Evolutionary conservation across 306 rosid genomes (phyloP).

Genomic region (Vigna unguiculata): DNA sequence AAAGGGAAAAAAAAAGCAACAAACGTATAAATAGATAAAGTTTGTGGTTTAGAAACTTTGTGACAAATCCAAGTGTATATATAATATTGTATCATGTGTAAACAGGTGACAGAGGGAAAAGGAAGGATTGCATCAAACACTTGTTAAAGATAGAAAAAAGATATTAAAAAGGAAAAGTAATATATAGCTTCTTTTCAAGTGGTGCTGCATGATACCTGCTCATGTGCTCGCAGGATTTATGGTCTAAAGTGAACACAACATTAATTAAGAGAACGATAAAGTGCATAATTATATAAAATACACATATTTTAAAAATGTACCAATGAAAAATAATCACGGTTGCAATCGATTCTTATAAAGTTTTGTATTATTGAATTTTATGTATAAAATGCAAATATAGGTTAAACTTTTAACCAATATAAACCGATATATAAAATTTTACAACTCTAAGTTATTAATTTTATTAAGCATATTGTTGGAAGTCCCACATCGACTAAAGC

Average conservation of each 20-base stretch:
- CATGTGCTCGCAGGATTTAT: constrained; percentile 39
- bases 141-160: constrained; percentile 33
- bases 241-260: background rate
- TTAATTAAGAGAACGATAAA: background rate
- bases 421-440: too few relatives aligned
- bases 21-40: background rate
- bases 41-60: background rate
- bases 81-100: constrained; percentile 25
- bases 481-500: too few relatives aligned
- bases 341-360: too few relatives aligned
- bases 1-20: background rate
- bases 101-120: constrained; percentile 37
- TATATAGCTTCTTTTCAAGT: constrained; percentile 44
- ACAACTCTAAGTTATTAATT: too few relatives aligned
- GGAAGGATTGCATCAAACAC: constrained; percentile 41
- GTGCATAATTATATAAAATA: background rate
- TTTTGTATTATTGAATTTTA: too few relatives aligned
- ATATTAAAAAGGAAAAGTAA: constrained; percentile 35
- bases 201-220: constrained; percentile 32
- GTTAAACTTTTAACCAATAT: too few relatives aligned
- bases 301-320: background rate
- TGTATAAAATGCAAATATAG: too few relatives aligned
- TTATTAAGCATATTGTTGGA: too few relatives aligned
- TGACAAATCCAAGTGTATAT: constrained; percentile 36
- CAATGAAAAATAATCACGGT: too few relatives aligned